Conservation (phyloP, 768 basidiomycete genomes). For the Mycena metata region DNA sequence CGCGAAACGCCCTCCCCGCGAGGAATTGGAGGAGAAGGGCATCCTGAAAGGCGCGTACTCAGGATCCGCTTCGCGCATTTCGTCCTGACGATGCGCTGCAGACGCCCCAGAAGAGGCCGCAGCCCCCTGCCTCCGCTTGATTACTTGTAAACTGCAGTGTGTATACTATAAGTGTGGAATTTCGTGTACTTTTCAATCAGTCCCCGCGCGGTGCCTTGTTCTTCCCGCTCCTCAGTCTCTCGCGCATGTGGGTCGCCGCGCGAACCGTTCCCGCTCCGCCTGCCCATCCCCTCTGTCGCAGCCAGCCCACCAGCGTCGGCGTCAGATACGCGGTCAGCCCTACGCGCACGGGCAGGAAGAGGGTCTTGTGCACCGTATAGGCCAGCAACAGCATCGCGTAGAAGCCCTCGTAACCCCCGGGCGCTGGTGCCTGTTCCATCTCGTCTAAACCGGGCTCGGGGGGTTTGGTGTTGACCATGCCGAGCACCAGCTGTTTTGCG, state of each 20-base stretch:
- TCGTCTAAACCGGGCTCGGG: conserved; percentile 79
- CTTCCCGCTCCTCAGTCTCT: conserved; percentile 57
- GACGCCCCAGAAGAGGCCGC: conserved; percentile 34
- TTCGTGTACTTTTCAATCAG: conserved; percentile 36
- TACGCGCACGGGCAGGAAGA: conserved; percentile 90
- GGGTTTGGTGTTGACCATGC: conserved; percentile 64
- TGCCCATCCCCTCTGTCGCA: conserved; percentile 86
- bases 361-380: conserved; percentile 95
- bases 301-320: conserved; percentile 88
- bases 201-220: conserved; percentile 40
- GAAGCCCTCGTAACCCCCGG: conserved; percentile 75
- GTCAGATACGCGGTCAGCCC: conserved; percentile 91
- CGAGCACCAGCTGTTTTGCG: conserved; percentile 63
- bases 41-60: conserved; percentile 59
- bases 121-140: conserved; percentile 33
- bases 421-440: conserved; percentile 57
- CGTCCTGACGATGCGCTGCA: conserved; percentile 3
- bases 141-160: conserved; percentile 22
- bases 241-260: conserved; percentile 68
- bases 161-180: conserved; percentile 24
- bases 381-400: conserved; percentile 95
- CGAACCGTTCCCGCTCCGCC: conserved; percentile 77
- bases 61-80: background rate
- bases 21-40: conserved; percentile 75
- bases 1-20: conserved; percentile 68